Evolutionary conservation across 805 yeast species (phyloP).

Genomic region (Starmerella ratchasimensis): DNA sequence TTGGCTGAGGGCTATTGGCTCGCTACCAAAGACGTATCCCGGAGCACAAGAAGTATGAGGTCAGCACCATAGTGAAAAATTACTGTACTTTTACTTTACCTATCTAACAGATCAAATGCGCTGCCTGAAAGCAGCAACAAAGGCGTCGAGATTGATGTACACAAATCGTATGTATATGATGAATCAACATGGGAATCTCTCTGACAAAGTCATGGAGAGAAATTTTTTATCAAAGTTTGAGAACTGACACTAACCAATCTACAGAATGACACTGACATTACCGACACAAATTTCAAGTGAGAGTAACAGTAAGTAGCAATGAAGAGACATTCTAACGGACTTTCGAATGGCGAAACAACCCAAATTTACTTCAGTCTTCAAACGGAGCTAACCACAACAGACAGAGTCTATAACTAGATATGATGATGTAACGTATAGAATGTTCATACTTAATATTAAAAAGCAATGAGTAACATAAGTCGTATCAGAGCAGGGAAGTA

Average conservation of each 20-base stretch:
- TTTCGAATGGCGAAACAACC: conserved; percentile 22
- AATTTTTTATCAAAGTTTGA: conserved; percentile 15
- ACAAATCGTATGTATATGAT: conserved; percentile 13
- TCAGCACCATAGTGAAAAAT: background rate
- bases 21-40: background rate
- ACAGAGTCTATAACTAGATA: too few species aligned
- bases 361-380: conserved; percentile 27
- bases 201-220: conserved; percentile 26
- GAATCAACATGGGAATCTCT: conserved; percentile 27
- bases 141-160: background rate
- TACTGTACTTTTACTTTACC: background rate
- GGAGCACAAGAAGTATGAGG: background rate
- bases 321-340: conserved; percentile 25
- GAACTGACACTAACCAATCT: conserved; percentile 16
- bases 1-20: background rate
- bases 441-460: too few species aligned
- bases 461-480: too few species aligned
- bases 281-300: background rate
- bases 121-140: too few species aligned
- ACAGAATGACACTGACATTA: too few species aligned
- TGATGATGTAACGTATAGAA: too few species aligned
- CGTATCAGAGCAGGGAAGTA: too few species aligned
- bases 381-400: conserved; percentile 22
- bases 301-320: conserved; percentile 19
- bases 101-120: background rate